These are phyloP conservation scores for Trichoderma reesei DNA, from an alignment of 495 filamentous ascomycete genomes.

Conservation along the genomic window DNA sequence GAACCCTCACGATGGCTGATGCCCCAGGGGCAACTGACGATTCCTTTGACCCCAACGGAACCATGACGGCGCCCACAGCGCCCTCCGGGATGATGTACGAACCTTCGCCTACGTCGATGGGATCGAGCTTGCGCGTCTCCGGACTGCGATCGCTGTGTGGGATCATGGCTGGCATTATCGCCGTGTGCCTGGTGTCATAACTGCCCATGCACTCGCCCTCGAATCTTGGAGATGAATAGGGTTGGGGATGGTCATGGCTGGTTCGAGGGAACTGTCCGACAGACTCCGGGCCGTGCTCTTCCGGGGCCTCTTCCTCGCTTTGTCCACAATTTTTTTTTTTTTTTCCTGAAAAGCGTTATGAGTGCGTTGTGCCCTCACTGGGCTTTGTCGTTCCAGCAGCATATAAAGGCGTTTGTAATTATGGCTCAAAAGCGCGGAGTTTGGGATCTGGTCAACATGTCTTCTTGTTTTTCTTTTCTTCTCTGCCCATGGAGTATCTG, in stretches of 20 bases:
- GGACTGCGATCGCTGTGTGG: constrained; percentile 15
- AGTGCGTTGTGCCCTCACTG: background rate
- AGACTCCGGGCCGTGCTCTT: background rate
- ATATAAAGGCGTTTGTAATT: background rate
- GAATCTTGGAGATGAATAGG: background rate
- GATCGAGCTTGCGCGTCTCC: constrained; percentile 5
- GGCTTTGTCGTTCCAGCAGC: background rate
- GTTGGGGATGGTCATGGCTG: background rate
- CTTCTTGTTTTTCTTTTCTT: no score
- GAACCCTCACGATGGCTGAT: constrained; percentile 24
- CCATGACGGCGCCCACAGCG: constrained; percentile 10
- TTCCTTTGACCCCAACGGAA: constrained; percentile 18
- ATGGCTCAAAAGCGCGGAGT: background rate
- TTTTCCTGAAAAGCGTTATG: background rate
- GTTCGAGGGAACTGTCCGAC: background rate
- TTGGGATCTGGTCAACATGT: background rate
- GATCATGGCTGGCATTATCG: background rate
- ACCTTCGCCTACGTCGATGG: background rate
- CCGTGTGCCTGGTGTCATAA: background rate
- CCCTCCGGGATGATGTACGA: constrained; percentile 12
- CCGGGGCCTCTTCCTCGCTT: background rate
- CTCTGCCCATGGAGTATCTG: background rate
- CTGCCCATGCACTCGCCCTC: background rate
- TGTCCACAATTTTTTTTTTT: background rate
- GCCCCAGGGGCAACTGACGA: constrained; percentile 17